Evolutionary conservation across 1,284 basidiomycete species (phyloP).

Genomic region (Rhodotorula mucilaginosa): DNA sequence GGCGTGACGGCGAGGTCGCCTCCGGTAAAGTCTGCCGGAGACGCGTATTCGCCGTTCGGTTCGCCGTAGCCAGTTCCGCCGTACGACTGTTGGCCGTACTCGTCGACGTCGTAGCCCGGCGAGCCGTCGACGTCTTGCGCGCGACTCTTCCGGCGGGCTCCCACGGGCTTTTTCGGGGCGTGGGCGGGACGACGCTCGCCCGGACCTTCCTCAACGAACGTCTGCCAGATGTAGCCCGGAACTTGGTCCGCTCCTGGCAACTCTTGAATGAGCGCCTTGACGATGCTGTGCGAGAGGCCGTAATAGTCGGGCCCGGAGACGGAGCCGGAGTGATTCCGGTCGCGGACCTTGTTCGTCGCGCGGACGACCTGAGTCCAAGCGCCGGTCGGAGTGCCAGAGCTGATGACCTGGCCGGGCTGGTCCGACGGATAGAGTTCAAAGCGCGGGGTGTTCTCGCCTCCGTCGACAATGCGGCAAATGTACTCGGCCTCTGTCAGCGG

Average conservation of each 20-base stretch:
- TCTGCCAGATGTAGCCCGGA: slow-evolving; percentile 75
- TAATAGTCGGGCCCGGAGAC: slow-evolving; percentile 81
- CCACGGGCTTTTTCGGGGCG: background rate
- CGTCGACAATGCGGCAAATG: slow-evolving; percentile 74
- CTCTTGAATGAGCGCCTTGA: slow-evolving; percentile 78
- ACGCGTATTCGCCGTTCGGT: background rate
- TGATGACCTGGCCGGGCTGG: slow-evolving; percentile 62
- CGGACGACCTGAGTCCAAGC: slow-evolving; percentile 76
- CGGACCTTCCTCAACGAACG: slow-evolving; percentile 57
- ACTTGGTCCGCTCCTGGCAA: slow-evolving; percentile 65
- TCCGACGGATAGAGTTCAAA: slow-evolving; percentile 73
- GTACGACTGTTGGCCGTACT: slow-evolving; percentile 4
- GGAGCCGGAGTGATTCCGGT: slow-evolving; percentile 73
- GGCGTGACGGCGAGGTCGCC: slow-evolving; percentile 1
- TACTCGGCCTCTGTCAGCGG: slow-evolving; percentile 65
- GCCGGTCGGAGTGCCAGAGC: slow-evolving; percentile 75
- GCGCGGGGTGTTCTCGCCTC: slow-evolving; percentile 68
- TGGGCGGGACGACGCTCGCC: background rate
- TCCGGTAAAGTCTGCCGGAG: background rate
- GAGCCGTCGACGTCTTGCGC: slow-evolving; percentile 1
- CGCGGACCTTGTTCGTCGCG: slow-evolving; percentile 69
- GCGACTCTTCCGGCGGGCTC: slow-evolving; percentile 6
- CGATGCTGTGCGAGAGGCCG: slow-evolving; percentile 74
- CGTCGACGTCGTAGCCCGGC: background rate
- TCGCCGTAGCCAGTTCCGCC: background rate